A percentile compares a stretch with the other conserved stretches of the same genome.
Conservation (phyloP, 2,329 filamentous ascomycete species). For the Intubia oerlemansii region DNA sequence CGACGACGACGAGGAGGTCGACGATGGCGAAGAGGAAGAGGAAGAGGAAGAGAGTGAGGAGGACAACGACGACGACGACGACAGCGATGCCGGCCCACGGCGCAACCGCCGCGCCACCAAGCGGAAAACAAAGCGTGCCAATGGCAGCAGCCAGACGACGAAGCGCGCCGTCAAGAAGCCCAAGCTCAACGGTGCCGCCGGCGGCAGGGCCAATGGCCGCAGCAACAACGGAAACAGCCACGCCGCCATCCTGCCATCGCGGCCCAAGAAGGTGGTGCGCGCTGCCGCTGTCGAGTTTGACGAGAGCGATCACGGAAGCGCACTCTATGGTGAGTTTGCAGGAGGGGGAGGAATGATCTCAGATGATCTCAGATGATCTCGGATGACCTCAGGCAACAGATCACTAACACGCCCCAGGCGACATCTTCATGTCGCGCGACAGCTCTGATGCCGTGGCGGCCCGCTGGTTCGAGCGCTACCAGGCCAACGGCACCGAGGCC, state of each 20-base stretch:
- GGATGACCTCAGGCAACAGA: no score
- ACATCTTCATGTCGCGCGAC: slow-evolving; percentile 40
- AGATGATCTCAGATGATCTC: no score
- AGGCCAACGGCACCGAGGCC: slow-evolving; percentile 28
- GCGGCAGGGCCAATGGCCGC: not conserved
- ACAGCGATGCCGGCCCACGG: slow-evolving; percentile 12
- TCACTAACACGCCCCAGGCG: no score
- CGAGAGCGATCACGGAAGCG: slow-evolving; percentile 28
- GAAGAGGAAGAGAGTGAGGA: not conserved
- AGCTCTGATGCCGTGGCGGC: slow-evolving; percentile 33
- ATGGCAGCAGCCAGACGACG: no score
- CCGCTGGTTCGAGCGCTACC: slow-evolving; percentile 38
- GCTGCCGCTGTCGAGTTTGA: slow-evolving; percentile 29
- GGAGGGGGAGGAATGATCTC: no score
- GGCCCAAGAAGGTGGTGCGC: slow-evolving; percentile 33
- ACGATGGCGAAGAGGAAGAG: slow-evolving; percentile 19
- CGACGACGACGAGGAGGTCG: slow-evolving; percentile 24
- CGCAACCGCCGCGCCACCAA: slow-evolving; percentile 25
- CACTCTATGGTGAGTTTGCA: no score
- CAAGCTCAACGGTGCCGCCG: slow-evolving; percentile 42
- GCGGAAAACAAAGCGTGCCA: slow-evolving; percentile 35
- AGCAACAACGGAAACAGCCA: slow-evolving; percentile 14
- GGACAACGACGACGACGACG: slow-evolving; percentile 14
- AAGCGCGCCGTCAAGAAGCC: no score
- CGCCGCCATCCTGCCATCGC: slow-evolving; percentile 24